These are phyloP conservation scores for Boletus smithii DNA, from an alignment of 1,284 basidiomycete species.

Conservation along the genomic window DNA sequence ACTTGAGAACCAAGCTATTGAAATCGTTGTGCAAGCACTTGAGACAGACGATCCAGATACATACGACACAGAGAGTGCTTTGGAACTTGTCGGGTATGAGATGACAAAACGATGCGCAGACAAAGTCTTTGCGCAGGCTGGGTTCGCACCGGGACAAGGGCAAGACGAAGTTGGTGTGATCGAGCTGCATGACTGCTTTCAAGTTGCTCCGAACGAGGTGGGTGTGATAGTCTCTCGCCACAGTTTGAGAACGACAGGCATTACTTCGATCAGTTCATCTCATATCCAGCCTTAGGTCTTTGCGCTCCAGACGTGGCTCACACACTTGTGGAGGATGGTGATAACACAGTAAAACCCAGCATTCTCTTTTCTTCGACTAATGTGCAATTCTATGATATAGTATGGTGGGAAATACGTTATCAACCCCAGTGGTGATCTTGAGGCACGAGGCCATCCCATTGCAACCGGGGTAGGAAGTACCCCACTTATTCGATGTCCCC, in stretches of 20 bases:
- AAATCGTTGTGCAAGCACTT: conserved; percentile 65
- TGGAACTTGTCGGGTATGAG: conserved; percentile 71
- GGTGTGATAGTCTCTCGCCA: conserved; percentile 3
- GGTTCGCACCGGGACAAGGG: conserved; percentile 59
- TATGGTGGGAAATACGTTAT: conserved; percentile 84
- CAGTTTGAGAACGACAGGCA: neutral
- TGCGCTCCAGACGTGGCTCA: conserved; percentile 69
- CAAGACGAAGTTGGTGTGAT: conserved; percentile 79
- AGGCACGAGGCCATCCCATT: conserved; percentile 84
- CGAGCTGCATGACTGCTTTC: conserved; percentile 86
- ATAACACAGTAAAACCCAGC: conserved; percentile 69
- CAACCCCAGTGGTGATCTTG: conserved; percentile 81
- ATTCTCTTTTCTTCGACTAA: too few species aligned
- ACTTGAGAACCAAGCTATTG: conserved; percentile 84
- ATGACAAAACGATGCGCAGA: conserved; percentile 75
- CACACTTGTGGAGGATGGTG: conserved; percentile 71
- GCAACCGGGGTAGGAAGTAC: conserved; percentile 79
- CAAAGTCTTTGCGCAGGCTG: conserved; percentile 70
- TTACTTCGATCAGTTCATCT: conserved; percentile 59
- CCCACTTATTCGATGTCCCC: conserved; percentile 58
- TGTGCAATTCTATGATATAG: too few species aligned
- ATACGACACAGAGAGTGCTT: conserved; percentile 64
- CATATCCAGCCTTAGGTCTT: conserved; percentile 80
- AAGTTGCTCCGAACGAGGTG: conserved; percentile 76
- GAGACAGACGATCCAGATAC: conserved; percentile 62